phyloP scores from a whole-genome alignment of 1,139 yeast genomes.

The Starmera stellimalicola region DNA sequence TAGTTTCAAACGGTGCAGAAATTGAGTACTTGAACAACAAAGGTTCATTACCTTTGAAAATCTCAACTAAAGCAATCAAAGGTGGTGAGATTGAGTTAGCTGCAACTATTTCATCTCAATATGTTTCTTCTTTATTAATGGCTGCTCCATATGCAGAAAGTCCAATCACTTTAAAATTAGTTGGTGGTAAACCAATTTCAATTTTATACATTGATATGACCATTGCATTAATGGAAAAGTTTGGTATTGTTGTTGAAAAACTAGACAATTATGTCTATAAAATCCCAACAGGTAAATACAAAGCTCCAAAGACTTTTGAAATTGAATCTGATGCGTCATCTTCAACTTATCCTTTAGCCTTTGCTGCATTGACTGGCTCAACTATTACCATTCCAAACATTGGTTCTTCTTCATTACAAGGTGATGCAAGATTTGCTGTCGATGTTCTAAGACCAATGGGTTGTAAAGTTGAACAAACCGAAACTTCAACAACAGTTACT shows the following conservation, averaged over 20 bases:
- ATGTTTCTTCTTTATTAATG: conserved; percentile 92
- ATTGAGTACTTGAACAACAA: conserved; percentile 61
- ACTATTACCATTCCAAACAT: conserved; percentile 90
- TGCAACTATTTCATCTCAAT: conserved; percentile 95
- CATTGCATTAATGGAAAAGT: conserved; percentile 84
- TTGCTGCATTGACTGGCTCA: conserved; percentile 96
- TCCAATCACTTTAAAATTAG: conserved; percentile 80
- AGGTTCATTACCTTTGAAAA: conserved; percentile 82
- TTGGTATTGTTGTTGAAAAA: conserved; percentile 76
- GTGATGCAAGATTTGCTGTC: conserved; percentile 93
- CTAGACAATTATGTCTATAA: conserved; percentile 78
- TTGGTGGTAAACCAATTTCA: conserved; percentile 96
- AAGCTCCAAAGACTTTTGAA: conserved; percentile 74
- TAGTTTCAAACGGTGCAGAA: conserved; percentile 66
- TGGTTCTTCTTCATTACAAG: conserved; percentile 87
- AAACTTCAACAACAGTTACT: conserved; percentile 78
- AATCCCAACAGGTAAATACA: conserved; percentile 77
- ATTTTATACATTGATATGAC: conserved; percentile 97
- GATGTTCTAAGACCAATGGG: conserved; percentile 96
- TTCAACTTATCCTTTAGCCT: conserved; percentile 95
- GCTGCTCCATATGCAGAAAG: conserved; percentile 93
- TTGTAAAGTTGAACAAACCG: conserved; percentile 75
- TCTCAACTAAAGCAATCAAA: conserved; percentile 62
- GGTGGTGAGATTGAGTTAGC: conserved; percentile 94
- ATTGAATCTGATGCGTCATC: conserved; percentile 98